Percentiles rank a stretch among this genome's conserved stretches.
These are phyloP conservation scores for Tetracladium marchalianum DNA, from an alignment of 495 filamentous ascomycete genomes.

Conservation along the genomic window DNA sequence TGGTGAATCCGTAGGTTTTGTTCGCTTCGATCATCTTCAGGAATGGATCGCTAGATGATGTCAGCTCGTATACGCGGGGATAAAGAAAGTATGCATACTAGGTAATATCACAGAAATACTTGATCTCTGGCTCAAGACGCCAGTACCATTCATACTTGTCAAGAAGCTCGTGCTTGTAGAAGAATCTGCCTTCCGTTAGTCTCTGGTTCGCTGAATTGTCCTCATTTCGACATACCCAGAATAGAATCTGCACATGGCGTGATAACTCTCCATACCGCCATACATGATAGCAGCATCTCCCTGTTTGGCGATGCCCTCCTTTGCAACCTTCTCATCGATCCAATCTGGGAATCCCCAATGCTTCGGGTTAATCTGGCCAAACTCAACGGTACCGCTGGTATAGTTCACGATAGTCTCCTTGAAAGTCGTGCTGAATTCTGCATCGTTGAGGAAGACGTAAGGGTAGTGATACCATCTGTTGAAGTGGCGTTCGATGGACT, in stretches of 20 bases:
- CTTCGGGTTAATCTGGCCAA: slow-evolving; percentile 80
- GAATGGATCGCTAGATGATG: slow-evolving; percentile 72
- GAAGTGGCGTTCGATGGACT: slow-evolving; percentile 97
- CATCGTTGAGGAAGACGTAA: slow-evolving; percentile 98
- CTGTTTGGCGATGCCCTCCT: slow-evolving; percentile 91
- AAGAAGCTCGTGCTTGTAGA: slow-evolving; percentile 95
- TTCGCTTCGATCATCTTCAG: slow-evolving; percentile 81
- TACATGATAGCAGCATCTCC: slow-evolving; percentile 99
- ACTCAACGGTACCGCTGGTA: slow-evolving; percentile 77
- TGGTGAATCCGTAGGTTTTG: slow-evolving; percentile 99
- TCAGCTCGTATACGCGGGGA: slow-evolving; percentile 4
- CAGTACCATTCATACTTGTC: slow-evolving; percentile 99
- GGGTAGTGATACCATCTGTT: slow-evolving; percentile 99
- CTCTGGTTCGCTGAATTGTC: not conserved
- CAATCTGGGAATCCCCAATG: slow-evolving; percentile 98
- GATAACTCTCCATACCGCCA: slow-evolving; percentile 97
- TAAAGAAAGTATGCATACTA: slow-evolving; percentile 53
- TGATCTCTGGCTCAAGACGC: slow-evolving; percentile 99
- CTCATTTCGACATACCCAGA: slow-evolving; percentile 65
- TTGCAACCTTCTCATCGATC: slow-evolving; percentile 86
- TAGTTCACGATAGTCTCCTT: slow-evolving; percentile 83
- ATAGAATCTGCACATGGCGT: slow-evolving; percentile 98
- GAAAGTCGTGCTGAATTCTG: slow-evolving; percentile 89
- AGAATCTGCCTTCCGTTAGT: slow-evolving; percentile 50
- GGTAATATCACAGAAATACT: slow-evolving; percentile 99